These are phyloP conservation scores for Mortierella claussenii DNA, from an alignment of 192 early-diverging fungal species.

Conservation along the genomic window DNA sequence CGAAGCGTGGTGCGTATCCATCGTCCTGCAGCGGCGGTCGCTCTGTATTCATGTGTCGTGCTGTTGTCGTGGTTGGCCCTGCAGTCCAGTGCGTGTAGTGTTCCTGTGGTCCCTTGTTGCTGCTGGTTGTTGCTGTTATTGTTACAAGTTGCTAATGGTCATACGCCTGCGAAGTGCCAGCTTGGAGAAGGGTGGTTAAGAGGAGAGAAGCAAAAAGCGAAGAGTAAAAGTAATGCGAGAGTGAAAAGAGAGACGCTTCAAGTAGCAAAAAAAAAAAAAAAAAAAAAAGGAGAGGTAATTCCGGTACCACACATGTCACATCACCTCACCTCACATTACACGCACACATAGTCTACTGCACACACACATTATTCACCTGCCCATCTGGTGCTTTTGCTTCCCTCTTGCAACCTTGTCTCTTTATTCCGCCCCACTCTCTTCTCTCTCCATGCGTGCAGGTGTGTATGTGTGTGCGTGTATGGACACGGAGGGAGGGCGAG, in stretches of 20 bases:
- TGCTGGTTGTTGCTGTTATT: too few species aligned
- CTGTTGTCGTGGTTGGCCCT: not conserved
- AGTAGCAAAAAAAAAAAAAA: not conserved
- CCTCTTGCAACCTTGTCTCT: too few species aligned
- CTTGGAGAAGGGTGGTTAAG: not conserved
- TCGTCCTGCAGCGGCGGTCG: conserved; percentile 6
- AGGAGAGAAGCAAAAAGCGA: not conserved
- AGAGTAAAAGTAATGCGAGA: not conserved
- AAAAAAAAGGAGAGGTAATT: not conserved
- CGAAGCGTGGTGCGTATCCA: conserved; percentile 15
- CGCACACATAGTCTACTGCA: not conserved
- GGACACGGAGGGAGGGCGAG: too few species aligned
- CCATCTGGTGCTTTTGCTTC: too few species aligned
- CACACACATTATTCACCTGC: too few species aligned
- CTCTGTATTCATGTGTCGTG: conserved; percentile 26
- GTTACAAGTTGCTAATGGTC: not conserved
- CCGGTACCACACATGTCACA: too few species aligned
- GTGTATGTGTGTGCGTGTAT: too few species aligned
- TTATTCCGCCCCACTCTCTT: too few species aligned
- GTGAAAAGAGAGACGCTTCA: not conserved
- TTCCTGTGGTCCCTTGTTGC: too few species aligned
- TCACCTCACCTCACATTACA: too few species aligned
- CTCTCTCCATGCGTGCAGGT: too few species aligned
- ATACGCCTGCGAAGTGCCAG: not conserved
- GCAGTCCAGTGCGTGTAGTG: too few species aligned